Conservation (phyloP, 23 red algal genomes). For the Gracilaria vermiculophylla region DNA sequence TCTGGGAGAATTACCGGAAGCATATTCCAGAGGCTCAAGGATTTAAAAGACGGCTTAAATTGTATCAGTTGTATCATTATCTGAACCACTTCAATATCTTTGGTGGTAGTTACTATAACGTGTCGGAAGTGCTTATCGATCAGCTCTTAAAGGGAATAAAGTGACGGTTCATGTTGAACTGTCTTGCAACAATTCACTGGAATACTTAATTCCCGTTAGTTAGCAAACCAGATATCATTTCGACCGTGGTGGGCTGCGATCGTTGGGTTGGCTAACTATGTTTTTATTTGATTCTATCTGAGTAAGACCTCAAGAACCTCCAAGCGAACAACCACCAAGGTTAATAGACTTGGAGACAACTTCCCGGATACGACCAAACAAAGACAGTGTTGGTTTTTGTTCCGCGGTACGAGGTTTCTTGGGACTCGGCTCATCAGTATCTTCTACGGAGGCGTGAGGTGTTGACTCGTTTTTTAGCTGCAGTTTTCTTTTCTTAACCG, state of each 20-base stretch:
- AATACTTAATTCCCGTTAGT: not conserved
- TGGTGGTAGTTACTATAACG: conserved; percentile 72
- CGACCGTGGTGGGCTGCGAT: no score
- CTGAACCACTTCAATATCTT: conserved; percentile 88
- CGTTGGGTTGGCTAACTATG: no score
- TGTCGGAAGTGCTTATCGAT: conserved; percentile 30
- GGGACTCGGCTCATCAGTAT: not conserved
- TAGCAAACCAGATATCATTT: no score
- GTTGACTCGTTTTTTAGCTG: not conserved
- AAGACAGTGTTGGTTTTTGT: not conserved
- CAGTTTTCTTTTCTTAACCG: not conserved
- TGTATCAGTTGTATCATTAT: conserved; percentile 79
- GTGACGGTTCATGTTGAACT: not conserved
- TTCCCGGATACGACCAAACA: not conserved
- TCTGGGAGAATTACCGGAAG: conserved; percentile 67
- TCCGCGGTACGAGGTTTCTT: not conserved
- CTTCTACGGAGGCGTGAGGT: not conserved
- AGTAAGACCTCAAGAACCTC: not conserved
- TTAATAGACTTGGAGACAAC: not conserved
- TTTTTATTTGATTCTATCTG: not conserved
- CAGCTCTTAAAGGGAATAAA: conserved; percentile 45
- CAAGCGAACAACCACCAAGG: not conserved
- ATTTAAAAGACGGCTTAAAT: conserved; percentile 46
- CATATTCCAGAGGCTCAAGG: conserved; percentile 64
- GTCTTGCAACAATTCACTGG: not conserved